A percentile compares a stretch with the other conserved stretches of the same genome.
Conservation (phyloP, 129 eudicot species). For the Centrapalus pauciflorus region DNA sequence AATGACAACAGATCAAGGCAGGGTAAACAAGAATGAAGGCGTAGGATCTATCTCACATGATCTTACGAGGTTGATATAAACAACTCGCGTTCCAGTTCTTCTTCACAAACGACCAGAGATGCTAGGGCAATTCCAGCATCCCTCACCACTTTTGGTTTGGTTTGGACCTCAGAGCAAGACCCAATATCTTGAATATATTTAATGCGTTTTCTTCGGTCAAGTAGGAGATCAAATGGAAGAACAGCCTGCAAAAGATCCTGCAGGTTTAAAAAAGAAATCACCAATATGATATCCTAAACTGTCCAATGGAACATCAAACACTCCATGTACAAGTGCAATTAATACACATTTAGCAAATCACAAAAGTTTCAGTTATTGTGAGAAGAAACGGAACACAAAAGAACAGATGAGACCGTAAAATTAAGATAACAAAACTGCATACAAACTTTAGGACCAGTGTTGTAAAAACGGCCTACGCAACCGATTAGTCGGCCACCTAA, state of each 20-base stretch:
- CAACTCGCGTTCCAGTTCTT: slow-evolving; percentile 87
- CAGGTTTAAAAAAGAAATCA: slow-evolving; percentile 6
- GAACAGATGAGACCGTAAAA: neutral
- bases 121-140: slow-evolving; percentile 92
- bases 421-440: neutral
- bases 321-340: neutral
- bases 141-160: slow-evolving; percentile 81
- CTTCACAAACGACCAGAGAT: slow-evolving; percentile 85
- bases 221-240: slow-evolving; percentile 79
- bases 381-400: neutral
- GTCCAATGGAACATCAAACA: neutral
- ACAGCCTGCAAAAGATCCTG: slow-evolving; percentile 97
- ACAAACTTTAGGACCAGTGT: neutral
- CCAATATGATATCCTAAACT: slow-evolving; percentile 7
- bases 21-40: slow-evolving; percentile 13
- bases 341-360: neutral
- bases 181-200: slow-evolving; percentile 47
- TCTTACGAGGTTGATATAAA: slow-evolving; percentile 93
- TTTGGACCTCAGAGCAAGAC: slow-evolving; percentile 44
- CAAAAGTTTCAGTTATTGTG: neutral
- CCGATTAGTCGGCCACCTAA: too few relatives aligned
- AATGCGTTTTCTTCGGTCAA: slow-evolving; percentile 71
- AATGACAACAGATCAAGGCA: slow-evolving; percentile 22
- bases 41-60: slow-evolving; percentile 23
- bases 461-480: too few relatives aligned